A percentile compares a stretch with the other conserved stretches of the same genome.
phyloP scores from a whole-genome alignment of 768 basidiomycete species.

The Termitomyces sp. region DNA sequence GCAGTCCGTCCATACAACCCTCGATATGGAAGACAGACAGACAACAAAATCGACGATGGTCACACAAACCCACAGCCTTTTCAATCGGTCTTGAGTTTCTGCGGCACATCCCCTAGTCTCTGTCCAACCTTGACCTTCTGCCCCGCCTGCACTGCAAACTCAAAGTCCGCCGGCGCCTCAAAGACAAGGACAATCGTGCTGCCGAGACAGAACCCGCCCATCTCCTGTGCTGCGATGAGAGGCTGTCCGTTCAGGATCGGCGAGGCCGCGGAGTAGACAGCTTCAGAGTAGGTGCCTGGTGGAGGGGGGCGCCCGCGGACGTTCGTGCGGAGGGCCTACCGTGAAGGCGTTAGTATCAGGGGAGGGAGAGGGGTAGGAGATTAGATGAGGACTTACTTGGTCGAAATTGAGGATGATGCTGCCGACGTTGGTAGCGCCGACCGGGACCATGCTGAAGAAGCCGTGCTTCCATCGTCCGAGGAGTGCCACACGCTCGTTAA shows the following conservation, averaged over 20 bases:
- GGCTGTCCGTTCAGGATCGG: conserved; percentile 85
- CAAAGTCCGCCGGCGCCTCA: conserved; percentile 84
- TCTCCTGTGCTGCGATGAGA: conserved; percentile 82
- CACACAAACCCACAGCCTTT: neutral
- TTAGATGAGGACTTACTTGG: conserved; percentile 35
- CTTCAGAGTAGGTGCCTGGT: conserved; percentile 86
- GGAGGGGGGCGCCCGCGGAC: conserved; percentile 67
- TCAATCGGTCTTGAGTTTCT: conserved; percentile 23
- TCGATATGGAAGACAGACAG: neutral
- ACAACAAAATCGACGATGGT: neutral
- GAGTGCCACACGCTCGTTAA: conserved; percentile 97
- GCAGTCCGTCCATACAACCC: neutral
- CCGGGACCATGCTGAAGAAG: conserved; percentile 96
- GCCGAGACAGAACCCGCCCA: conserved; percentile 95
- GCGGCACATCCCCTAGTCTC: conserved; percentile 56
- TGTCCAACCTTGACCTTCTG: conserved; percentile 88
- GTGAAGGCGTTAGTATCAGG: neutral
- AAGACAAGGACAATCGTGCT: conserved; percentile 96
- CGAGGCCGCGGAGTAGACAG: conserved; percentile 83
- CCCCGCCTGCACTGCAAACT: conserved; percentile 70
- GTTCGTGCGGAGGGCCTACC: conserved; percentile 83
- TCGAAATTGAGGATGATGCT: conserved; percentile 97
- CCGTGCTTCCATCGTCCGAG: conserved; percentile 93
- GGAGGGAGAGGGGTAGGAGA: neutral
- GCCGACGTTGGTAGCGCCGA: conserved; percentile 97